A percentile compares a stretch with the other conserved stretches of the same genome.
phyloP scores from a whole-genome alignment of 116 monocot species.

The Thalassia testudinum region DNA sequence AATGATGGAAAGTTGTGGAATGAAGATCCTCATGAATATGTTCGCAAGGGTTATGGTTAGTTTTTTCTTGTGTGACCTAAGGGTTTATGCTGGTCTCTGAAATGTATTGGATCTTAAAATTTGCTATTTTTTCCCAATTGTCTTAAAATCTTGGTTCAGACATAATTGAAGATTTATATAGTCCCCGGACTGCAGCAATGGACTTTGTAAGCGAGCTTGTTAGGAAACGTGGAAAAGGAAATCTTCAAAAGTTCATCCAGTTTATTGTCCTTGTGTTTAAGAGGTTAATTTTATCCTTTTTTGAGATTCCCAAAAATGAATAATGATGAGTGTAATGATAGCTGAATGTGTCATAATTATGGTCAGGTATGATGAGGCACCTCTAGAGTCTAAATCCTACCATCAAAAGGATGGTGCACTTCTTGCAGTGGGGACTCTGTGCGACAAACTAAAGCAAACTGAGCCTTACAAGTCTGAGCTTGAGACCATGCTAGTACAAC shows the following conservation, averaged over 20 bases:
- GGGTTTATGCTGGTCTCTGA: no score
- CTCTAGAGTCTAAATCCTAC: slow-evolving; percentile 61
- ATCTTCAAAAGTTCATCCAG: slow-evolving; percentile 81
- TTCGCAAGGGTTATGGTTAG: slow-evolving; percentile 95
- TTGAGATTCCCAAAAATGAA: background rate
- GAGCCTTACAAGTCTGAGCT: slow-evolving; percentile 93
- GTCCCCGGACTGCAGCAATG: slow-evolving; percentile 96
- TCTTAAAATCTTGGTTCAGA: no score
- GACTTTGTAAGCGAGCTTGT: slow-evolving; percentile 94
- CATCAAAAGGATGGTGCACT: slow-evolving; percentile 99
- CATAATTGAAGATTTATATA: slow-evolving; percentile 94
- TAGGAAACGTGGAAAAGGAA: slow-evolving; percentile 78
- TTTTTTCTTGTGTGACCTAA: no score
- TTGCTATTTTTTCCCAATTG: no score
- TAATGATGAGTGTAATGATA: no score
- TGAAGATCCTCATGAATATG: slow-evolving; percentile 99
- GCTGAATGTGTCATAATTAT: background rate
- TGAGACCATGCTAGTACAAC: slow-evolving; percentile 90
- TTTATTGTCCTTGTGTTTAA: slow-evolving; percentile 82
- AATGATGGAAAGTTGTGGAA: slow-evolving; percentile 82
- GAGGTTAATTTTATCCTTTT: slow-evolving; percentile 26
- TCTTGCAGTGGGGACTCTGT: slow-evolving; percentile 91
- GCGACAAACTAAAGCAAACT: slow-evolving; percentile 95
- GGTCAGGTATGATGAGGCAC: slow-evolving; percentile 68
- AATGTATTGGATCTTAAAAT: no score